Evolutionary conservation across 2,329 filamentous ascomycete species (phyloP).

Genomic region (Ascochyta rabiei): DNA sequence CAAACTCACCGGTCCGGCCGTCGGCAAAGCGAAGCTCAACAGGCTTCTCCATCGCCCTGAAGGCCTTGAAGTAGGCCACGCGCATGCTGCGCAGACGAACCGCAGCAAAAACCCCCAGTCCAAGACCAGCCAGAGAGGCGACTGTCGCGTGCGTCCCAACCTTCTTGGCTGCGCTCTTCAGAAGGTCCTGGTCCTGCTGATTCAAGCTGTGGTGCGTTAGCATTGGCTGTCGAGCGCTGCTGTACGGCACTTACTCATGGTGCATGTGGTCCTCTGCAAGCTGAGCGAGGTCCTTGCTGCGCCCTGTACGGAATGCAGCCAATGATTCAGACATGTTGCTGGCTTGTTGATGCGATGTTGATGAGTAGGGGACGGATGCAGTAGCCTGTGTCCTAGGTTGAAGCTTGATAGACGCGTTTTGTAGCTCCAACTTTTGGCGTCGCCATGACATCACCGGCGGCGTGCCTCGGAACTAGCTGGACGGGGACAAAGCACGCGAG

Average conservation of each 20-base stretch:
- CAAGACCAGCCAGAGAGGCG: slow-evolving; percentile 66
- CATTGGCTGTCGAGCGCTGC: background rate
- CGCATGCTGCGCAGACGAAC: slow-evolving; percentile 63
- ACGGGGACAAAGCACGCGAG: slow-evolving; percentile 1
- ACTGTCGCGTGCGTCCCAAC: slow-evolving; percentile 62
- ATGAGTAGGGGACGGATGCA: background rate
- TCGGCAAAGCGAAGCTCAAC: slow-evolving; percentile 66
- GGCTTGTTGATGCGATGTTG: background rate
- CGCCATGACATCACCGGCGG: slow-evolving; percentile 7
- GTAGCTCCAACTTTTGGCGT: slow-evolving; percentile 7
- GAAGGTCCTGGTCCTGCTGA: slow-evolving; percentile 63
- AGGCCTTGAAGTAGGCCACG: slow-evolving; percentile 64
- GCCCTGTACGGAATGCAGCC: slow-evolving; percentile 38
- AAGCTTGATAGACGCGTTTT: slow-evolving; percentile 5
- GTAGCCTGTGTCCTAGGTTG: background rate
- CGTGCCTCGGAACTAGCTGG: slow-evolving; percentile 3
- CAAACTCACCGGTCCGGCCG: slow-evolving; percentile 59
- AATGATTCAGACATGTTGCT: slow-evolving; percentile 37
- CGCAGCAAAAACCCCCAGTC: slow-evolving; percentile 61
- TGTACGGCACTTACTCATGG: slow-evolving; percentile 36
- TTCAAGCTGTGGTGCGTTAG: slow-evolving; percentile 46
- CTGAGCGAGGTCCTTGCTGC: slow-evolving; percentile 36
- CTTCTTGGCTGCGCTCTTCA: slow-evolving; percentile 62
- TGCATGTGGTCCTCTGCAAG: slow-evolving; percentile 43
- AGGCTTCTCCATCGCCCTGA: slow-evolving; percentile 66